Evolutionary conservation across 805 yeast species (phyloP).

Genomic region (Barnettozyma vustinii): DNA sequence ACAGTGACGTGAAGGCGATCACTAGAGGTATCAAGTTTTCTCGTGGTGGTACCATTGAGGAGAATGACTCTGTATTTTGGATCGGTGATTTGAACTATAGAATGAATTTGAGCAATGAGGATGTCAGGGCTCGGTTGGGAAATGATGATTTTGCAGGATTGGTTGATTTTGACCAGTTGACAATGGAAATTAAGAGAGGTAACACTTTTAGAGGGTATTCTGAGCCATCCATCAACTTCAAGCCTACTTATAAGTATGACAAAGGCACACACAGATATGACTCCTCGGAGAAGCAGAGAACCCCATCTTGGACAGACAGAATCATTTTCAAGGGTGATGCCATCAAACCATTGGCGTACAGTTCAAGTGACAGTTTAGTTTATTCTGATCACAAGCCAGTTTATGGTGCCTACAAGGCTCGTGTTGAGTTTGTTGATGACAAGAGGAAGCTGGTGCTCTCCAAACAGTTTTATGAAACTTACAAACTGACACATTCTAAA

Average conservation of each 20-base stretch:
- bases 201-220: slow-evolving; percentile 70
- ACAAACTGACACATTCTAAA: slow-evolving; percentile 35
- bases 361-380: slow-evolving; percentile 50
- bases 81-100: slow-evolving; percentile 92
- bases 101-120: slow-evolving; percentile 64
- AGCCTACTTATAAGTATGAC: slow-evolving; percentile 91
- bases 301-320: slow-evolving; percentile 97
- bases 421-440: slow-evolving; percentile 67
- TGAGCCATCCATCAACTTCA: slow-evolving; percentile 71
- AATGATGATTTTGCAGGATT: slow-evolving; percentile 42
- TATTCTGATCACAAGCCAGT: slow-evolving; percentile 94
- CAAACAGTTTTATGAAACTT: slow-evolving; percentile 53
- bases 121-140: slow-evolving; percentile 54
- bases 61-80: slow-evolving; percentile 89
- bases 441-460: slow-evolving; percentile 48
- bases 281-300: slow-evolving; percentile 84
- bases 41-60: slow-evolving; percentile 67
- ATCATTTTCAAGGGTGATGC: slow-evolving; percentile 59
- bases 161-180: slow-evolving; percentile 72
- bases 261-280: slow-evolving; percentile 78
- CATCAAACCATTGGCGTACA: slow-evolving; percentile 62
- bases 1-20: slow-evolving; percentile 74
- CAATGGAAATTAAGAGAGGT: slow-evolving; percentile 63
- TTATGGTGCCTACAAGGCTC: slow-evolving; percentile 66
- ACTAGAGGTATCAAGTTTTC: slow-evolving; percentile 72